Base-by-base conservation (phyloP, 192 early-diverging fungal species). In the Coemansia guatemalensis region DNA sequence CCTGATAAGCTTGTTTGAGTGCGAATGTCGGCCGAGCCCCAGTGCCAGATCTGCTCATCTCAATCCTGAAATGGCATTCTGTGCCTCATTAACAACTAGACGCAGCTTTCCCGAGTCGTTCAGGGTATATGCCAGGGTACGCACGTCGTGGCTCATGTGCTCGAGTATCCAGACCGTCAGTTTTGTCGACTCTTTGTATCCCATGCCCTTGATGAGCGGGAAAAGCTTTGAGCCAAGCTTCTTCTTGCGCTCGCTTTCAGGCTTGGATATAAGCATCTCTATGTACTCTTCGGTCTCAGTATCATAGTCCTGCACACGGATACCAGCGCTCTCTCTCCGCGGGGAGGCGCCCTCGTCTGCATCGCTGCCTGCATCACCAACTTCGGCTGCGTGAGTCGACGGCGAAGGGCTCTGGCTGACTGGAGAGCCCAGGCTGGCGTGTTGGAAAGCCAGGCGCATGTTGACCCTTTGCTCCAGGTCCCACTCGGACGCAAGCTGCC, bases 81-180 rank as follows among this genome's bases (percentile, higher is more conserved):
- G 73, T 8, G 82, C 82, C 59, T 83, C 76, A 17, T 71, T 55
- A n/a, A 76, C 76, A 41, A 71, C 52, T 11, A 65, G 53, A 22
- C 64, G 68, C 27, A 83, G 67, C 25, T 68, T 54, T 14, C 64
- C 57, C 4, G 65, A 32, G 50, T 79, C 73, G 48, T 83, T 83
- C 32, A 83, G 62, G 25, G 60, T 70, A 60, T 83, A 83, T 39
- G 82, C 75, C 67, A 83, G 64, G 8, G 58, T 70, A 33, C 74
- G 73, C 17, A 83, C 71, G 54, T 83, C 82, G 20, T 80, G 71
- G 70, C 64, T 66, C 69, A 75, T 76, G 58, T 83, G 73, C 22
- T 75, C 82, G 51, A 83, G 76, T 24, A 83, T 78, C 76, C 82
- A 79, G 50, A 83, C 82, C 5, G 82, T 83, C 21, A 83, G 67